Evolutionary conservation across 2,329 filamentous ascomycete species (phyloP).

Genomic region (Neonectria sp.): DNA sequence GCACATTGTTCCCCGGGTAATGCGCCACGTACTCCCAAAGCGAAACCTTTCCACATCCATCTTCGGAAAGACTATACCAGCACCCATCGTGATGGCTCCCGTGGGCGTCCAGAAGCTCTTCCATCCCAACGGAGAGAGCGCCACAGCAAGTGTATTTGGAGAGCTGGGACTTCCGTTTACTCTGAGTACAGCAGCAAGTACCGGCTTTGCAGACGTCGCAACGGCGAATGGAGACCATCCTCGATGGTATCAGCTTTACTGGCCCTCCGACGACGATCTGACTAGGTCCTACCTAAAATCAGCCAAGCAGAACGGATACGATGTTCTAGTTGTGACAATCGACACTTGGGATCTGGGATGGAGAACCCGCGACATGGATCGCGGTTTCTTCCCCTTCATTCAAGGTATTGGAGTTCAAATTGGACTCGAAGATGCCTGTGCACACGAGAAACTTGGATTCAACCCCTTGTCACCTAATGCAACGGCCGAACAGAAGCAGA

Average conservation of each 20-base stretch:
- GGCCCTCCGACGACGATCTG: background rate
- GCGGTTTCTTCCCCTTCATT: background rate
- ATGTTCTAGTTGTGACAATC: background rate
- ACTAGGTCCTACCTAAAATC: background rate
- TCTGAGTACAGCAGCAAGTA: background rate
- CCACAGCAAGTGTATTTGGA: background rate
- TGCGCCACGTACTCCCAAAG: background rate
- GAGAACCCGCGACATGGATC: background rate
- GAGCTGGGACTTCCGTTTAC: background rate
- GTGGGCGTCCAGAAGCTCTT: background rate
- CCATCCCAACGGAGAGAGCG: background rate
- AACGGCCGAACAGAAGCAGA: slow-evolving; percentile 7
- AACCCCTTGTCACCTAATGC: background rate
- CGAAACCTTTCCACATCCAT: background rate
- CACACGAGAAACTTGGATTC: background rate
- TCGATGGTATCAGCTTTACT: background rate
- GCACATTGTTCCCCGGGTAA: background rate
- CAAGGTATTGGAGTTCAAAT: background rate
- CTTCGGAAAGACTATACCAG: background rate
- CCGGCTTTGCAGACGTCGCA: background rate
- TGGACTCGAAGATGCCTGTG: background rate
- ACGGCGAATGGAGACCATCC: background rate
- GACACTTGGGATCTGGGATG: background rate
- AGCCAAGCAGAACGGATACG: background rate
- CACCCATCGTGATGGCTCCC: background rate